These are phyloP conservation scores for Hordeum vulgare DNA, from an alignment of 176 grass and related monocot genomes.

Conservation along the genomic window DNA sequence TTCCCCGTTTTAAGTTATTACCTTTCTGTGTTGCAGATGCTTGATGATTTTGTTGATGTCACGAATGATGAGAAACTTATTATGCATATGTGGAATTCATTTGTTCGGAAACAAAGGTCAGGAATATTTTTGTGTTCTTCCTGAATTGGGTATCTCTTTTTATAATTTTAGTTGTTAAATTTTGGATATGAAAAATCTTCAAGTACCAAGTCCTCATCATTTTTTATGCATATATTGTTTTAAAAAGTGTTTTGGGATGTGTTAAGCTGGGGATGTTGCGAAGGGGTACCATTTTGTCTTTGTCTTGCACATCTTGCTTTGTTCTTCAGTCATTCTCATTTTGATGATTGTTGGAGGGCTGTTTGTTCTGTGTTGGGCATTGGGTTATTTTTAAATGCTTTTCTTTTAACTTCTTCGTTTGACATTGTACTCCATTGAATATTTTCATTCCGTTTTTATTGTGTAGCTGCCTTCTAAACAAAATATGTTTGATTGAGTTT, in stretches of 20 bases:
- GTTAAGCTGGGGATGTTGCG: background rate
- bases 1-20: background rate
- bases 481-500: background rate
- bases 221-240: background rate
- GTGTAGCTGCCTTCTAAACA: background rate
- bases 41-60: conserved; percentile 99
- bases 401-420: background rate
- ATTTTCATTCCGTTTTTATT: background rate
- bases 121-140: background rate
- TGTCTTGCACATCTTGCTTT: background rate
- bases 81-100: conserved; percentile 99
- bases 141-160: background rate
- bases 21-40: conserved; percentile 58
- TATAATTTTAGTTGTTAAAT: background rate
- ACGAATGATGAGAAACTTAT: conserved; percentile 95
- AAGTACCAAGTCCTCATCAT: background rate
- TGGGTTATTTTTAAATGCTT: background rate
- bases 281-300: background rate
- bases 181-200: background rate
- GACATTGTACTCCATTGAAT: background rate
- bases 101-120: conserved; percentile 97
- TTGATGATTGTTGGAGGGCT: background rate
- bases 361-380: background rate
- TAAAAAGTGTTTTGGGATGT: background rate
- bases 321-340: background rate